These are phyloP conservation scores for Tylopilus sp. DNA, from an alignment of 768 basidiomycete species.

Conservation along the genomic window DNA sequence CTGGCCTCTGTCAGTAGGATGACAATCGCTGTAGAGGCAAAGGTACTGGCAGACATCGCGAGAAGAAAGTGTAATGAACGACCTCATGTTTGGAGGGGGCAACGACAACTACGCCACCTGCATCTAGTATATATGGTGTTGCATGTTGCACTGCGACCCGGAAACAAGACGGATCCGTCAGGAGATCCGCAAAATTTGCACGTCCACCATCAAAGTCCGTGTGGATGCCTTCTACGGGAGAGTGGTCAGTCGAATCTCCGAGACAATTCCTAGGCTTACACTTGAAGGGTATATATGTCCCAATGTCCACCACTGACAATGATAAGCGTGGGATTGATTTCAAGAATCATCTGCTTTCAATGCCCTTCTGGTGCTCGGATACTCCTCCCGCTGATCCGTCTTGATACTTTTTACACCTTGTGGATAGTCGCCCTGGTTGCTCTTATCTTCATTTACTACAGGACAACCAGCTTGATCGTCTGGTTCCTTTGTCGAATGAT, in stretches of 20 bases:
- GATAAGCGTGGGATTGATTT: too few species aligned
- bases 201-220: not conserved
- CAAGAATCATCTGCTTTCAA: too few species aligned
- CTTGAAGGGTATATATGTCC: too few species aligned
- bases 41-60: not conserved
- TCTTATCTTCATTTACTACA: too few species aligned
- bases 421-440: too few species aligned
- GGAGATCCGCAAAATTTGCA: not conserved
- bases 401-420: too few species aligned
- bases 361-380: too few species aligned
- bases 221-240: not conserved
- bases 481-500: too few species aligned
- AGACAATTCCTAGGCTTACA: not conserved
- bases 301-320: too few species aligned
- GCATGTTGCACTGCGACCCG: not conserved
- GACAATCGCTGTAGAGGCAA: not conserved
- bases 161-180: not conserved
- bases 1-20: constrained; percentile 10
- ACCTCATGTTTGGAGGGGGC: constrained; percentile 11
- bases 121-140: not conserved
- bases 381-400: too few species aligned
- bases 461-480: too few species aligned
- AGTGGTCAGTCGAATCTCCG: not conserved
- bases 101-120: not conserved
- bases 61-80: constrained; percentile 9